Conservation (phyloP, 257 asterid species). For the Scutellaria minor region DNA sequence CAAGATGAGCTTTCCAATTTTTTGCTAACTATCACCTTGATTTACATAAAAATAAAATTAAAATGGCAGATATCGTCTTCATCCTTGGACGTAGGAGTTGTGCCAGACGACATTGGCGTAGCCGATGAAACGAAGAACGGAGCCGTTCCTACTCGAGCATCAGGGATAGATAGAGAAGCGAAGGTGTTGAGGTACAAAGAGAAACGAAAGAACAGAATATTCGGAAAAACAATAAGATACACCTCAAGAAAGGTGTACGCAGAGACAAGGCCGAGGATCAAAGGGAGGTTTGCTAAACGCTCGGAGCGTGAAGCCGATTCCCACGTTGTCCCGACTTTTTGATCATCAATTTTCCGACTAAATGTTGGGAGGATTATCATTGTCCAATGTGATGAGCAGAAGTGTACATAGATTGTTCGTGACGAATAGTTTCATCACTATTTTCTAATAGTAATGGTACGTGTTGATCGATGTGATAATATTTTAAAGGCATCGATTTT, state of each 20-base stretch:
- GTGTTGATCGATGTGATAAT: constrained; percentile 7
- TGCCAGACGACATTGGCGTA: constrained; percentile 60
- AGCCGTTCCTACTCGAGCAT: constrained; percentile 41
- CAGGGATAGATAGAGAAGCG: constrained; percentile 66
- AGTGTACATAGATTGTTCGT: constrained; percentile 17
- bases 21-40: neutral
- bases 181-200: constrained; percentile 76
- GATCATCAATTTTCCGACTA: neutral
- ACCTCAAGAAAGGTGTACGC: constrained; percentile 65
- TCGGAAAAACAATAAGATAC: constrained; percentile 56
- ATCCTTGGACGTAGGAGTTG: constrained; percentile 75
- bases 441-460: too few relatives aligned
- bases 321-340: constrained; percentile 60
- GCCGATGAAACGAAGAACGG: constrained; percentile 49
- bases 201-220: constrained; percentile 73
- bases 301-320: constrained; percentile 45
- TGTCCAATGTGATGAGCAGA: neutral
- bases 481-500: constrained; percentile 28
- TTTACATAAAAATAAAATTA: neutral
- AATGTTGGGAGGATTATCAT: neutral
- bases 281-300: constrained; percentile 58
- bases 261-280: constrained; percentile 58
- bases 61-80: constrained; percentile 63
- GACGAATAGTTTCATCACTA: too few relatives aligned
- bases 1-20: neutral